Base-by-base conservation (phyloP, 1,139 yeast genomes). In the Taiozyma sp. region DNA sequence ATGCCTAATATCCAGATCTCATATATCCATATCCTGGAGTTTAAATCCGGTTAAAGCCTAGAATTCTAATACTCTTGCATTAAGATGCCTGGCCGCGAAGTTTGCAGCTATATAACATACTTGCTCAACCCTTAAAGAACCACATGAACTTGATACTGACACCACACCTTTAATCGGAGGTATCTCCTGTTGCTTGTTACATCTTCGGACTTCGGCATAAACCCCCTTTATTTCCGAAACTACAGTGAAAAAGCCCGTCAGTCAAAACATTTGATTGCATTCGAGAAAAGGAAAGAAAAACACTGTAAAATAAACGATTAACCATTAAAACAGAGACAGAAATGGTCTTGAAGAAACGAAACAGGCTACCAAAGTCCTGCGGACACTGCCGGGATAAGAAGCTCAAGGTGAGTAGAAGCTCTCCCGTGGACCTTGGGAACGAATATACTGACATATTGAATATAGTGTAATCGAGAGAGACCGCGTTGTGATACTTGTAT, bases 401-500 rank as follows among this genome's bases (percentile, higher is more conserved):
- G 24, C 24, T 38, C 14, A 38, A 38, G 14, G 41, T 38, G 24
- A 38, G 41, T 19, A 38, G 41, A 5, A 14, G 4, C 10, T 7
- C 2, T 9, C 10, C 3, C 2, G 41, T 38, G 14, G 13, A 7
- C 13, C n/a, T 12, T 30, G 4, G 7, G 34, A 30, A 9, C n/a
- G 34, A n/a, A 13, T 10, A 2, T 30, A 30, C n/a, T 30, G 34
- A 30, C 34, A 12, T 30, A 30, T 29, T 12, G 34, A 9, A 30
- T 13, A 9, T 19, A 38, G 41, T 51, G 53, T 22, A 48, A 51
- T 30, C 36, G 53, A 24, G 36, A 16, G 5, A 44, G 51, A 12
- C 53, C 53, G 10, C 12, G 19, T 9, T 51, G 53, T 30, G 40
- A 50, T 2, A 48, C 48, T 13, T 51, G 53, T 41, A 36, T 24